Evolutionary conservation across 2,329 filamentous ascomycete species (phyloP).

Genomic region (Phoma sp.): DNA sequence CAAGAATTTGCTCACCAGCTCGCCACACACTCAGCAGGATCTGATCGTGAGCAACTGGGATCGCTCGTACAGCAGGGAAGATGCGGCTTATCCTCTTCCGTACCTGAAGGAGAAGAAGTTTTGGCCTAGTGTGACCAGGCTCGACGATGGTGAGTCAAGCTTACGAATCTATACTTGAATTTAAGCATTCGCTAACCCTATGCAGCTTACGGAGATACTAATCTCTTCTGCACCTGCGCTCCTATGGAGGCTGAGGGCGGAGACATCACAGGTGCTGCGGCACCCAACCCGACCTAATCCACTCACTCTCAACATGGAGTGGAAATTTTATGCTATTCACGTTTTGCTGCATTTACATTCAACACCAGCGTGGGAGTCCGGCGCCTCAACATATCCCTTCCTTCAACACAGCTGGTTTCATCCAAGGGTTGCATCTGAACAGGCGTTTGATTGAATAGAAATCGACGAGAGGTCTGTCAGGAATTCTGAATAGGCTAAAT

Average conservation of each 20-base stretch:
- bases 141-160: slow-evolving; percentile 77
- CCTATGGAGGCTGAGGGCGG: slow-evolving; percentile 66
- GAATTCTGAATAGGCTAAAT: too few relatives aligned
- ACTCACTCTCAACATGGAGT: slow-evolving; percentile 13
- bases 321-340: neutral
- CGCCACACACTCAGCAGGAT: slow-evolving; percentile 85
- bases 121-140: slow-evolving; percentile 85
- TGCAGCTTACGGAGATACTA: slow-evolving; percentile 83
- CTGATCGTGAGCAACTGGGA: slow-evolving; percentile 79
- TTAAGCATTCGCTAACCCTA: slow-evolving; percentile 36
- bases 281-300: slow-evolving; percentile 40
- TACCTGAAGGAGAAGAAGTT: slow-evolving; percentile 96
- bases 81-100: slow-evolving; percentile 83
- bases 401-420: slow-evolving; percentile 18
- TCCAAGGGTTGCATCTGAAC: slow-evolving; percentile 5
- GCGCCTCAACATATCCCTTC: slow-evolving; percentile 21
- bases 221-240: slow-evolving; percentile 93
- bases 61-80: slow-evolving; percentile 78
- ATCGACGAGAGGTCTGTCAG: too few relatives aligned
- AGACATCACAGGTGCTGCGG: slow-evolving; percentile 42
- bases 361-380: slow-evolving; percentile 21
- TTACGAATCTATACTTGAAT: neutral
- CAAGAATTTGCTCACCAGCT: slow-evolving; percentile 85
- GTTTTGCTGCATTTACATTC: slow-evolving; percentile 18
- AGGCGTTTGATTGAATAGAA: slow-evolving; percentile 3